Percentiles rank a stretch among this genome's conserved stretches.
These are phyloP conservation scores for Kluyveromyces starmeri DNA, from an alignment of 805 yeast species.

Conservation along the genomic window DNA sequence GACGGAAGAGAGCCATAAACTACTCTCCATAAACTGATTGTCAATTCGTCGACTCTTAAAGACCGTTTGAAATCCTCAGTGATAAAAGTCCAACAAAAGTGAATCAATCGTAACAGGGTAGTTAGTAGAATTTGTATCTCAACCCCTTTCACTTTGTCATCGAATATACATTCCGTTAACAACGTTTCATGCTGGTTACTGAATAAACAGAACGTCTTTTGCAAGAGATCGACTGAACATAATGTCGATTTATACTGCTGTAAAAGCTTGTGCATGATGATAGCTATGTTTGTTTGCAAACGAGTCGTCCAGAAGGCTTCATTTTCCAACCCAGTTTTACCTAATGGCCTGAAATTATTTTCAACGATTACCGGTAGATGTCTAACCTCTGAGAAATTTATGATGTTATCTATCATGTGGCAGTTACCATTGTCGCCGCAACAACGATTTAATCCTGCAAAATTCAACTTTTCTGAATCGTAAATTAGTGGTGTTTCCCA, in stretches of 20 bases:
- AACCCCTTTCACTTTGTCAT: constrained; percentile 6
- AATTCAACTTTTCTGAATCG: constrained; percentile 14
- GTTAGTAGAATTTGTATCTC: constrained; percentile 5
- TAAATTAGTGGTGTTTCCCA: constrained; percentile 17
- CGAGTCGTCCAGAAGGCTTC: constrained; percentile 13
- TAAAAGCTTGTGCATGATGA: constrained; percentile 1
- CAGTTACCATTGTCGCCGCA: constrained; percentile 1
- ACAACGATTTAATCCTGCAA: constrained; percentile 1
- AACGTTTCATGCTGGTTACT: constrained; percentile 7
- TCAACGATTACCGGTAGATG: constrained; percentile 3
- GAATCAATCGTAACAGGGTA: constrained; percentile 6
- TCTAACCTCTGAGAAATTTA: background rate
- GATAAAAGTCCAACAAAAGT: constrained; percentile 5
- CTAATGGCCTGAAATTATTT: background rate
- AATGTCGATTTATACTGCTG: background rate
- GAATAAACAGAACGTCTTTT: constrained; percentile 2
- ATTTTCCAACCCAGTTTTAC: background rate
- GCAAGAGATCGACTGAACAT: background rate
- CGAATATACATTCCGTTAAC: constrained; percentile 7
- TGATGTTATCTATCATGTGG: background rate
- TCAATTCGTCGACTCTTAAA: constrained; percentile 29
- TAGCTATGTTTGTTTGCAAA: constrained; percentile 11
- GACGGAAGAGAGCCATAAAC: constrained; percentile 38
- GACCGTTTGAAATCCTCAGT: constrained; percentile 1
- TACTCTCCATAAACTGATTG: constrained; percentile 43